These are phyloP conservation scores for Guyanaporus albipodus DNA, from an alignment of 768 basidiomycete genomes.

Conservation along the genomic window DNA sequence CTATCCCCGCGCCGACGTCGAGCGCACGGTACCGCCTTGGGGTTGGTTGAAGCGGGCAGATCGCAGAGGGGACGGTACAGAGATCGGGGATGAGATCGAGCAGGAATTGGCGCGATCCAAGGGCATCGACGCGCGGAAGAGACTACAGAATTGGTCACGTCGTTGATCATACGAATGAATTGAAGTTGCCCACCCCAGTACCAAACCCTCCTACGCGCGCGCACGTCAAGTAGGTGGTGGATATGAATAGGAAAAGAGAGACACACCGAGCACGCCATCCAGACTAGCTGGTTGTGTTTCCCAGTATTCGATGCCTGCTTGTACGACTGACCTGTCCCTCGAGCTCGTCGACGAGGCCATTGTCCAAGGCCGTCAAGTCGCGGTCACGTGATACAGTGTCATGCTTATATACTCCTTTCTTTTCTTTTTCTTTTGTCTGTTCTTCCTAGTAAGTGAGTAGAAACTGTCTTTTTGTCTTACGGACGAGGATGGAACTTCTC, in stretches of 20 bases:
- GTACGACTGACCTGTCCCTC: constrained; percentile 48
- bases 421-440: not conserved
- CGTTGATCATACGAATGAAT: not conserved
- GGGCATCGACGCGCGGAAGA: constrained; percentile 84
- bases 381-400: constrained; percentile 13
- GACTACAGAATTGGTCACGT: constrained; percentile 42
- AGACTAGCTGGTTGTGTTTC: constrained; percentile 71
- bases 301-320: constrained; percentile 88
- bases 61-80: constrained; percentile 68
- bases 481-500: constrained; percentile 22
- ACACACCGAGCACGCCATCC: constrained; percentile 80
- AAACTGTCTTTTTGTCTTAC: not conserved
- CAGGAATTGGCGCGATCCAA: constrained; percentile 86
- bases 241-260: not conserved
- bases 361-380: not conserved
- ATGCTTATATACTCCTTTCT: no score
- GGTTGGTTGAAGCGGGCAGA: constrained; percentile 44
- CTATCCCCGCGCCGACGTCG: constrained; percentile 93
- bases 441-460: constrained; percentile 8
- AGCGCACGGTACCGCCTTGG: constrained; percentile 65
- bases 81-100: constrained; percentile 78
- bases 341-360: constrained; percentile 17
- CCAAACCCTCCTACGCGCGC: constrained; percentile 47
- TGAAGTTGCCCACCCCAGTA: constrained; percentile 38
- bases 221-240: not conserved